A percentile compares a stretch with the other conserved stretches of the same genome.
phyloP scores from a whole-genome alignment of 768 basidiomycete genomes.

The Auriscalpium vulgare region DNA sequence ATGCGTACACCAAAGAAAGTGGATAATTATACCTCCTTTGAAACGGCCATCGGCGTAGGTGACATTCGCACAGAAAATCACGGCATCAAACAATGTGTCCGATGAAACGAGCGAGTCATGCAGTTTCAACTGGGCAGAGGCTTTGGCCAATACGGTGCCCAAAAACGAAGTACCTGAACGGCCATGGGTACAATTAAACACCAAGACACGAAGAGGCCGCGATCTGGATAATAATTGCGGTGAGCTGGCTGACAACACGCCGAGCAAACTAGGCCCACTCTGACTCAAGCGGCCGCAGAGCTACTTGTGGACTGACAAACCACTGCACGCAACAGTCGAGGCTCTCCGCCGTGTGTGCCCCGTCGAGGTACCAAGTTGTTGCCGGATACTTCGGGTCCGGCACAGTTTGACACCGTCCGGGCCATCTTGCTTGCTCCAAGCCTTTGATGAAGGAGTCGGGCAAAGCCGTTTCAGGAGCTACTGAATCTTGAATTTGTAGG shows the following conservation, averaged over 20 bases:
- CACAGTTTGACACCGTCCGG: slow-evolving; percentile 89
- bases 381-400: slow-evolving; percentile 42
- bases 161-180: slow-evolving; percentile 76
- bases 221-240: slow-evolving; percentile 9
- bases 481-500: slow-evolving; percentile 31
- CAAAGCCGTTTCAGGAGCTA: slow-evolving; percentile 28
- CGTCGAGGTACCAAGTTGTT: slow-evolving; percentile 87
- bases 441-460: slow-evolving; percentile 50
- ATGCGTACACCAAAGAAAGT: background rate
- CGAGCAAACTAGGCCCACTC: background rate
- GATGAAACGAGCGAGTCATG: slow-evolving; percentile 31
- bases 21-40: slow-evolving; percentile 66
- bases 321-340: slow-evolving; percentile 81
- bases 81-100: slow-evolving; percentile 62
- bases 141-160: slow-evolving; percentile 43
- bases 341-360: slow-evolving; percentile 92
- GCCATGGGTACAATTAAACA: slow-evolving; percentile 95
- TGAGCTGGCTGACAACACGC: background rate
- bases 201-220: slow-evolving; percentile 46
- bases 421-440: slow-evolving; percentile 73
- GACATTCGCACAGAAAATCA: slow-evolving; percentile 94
- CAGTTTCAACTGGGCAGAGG: slow-evolving; percentile 37
- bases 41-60: slow-evolving; percentile 86
- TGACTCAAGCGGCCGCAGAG: slow-evolving; percentile 26
- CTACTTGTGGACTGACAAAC: slow-evolving; percentile 63